Evolutionary conservation across 192 early-diverging fungal genomes (phyloP).

Genomic region (Umbelopsis ramanniana): DNA sequence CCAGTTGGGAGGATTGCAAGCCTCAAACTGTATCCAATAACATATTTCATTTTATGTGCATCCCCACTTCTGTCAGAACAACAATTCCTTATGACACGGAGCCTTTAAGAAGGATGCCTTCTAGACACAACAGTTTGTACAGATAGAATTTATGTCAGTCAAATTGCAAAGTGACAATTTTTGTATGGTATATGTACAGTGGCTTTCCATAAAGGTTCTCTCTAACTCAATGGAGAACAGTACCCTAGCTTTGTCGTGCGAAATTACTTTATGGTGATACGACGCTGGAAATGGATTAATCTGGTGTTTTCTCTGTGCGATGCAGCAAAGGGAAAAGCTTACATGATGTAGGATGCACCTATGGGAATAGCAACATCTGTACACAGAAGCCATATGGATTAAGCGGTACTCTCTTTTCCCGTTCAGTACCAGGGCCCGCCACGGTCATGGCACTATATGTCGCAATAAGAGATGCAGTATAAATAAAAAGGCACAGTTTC

Average conservation of each 20-base stretch:
- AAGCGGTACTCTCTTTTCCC: conserved; percentile 3
- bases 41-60: background rate
- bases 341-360: background rate
- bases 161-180: background rate
- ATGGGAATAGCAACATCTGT: conserved; percentile 8
- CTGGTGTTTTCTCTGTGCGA: background rate
- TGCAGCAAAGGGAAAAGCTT: background rate
- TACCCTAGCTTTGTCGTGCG: conserved; percentile 5
- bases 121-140: background rate
- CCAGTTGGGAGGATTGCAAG: conserved; percentile 4
- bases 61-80: background rate
- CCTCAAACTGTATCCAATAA: background rate
- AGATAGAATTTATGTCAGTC: background rate
- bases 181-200: background rate
- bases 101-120: background rate
- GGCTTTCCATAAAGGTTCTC: background rate
- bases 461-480: background rate
- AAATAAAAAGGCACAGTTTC: background rate
- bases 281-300: conserved; percentile 8
- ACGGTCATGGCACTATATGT: background rate
- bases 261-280: conserved; percentile 3
- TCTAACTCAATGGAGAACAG: background rate
- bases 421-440: background rate
- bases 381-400: background rate
- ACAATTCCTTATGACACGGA: background rate